Evolutionary conservation across 768 basidiomycete species (phyloP).

Genomic region (Suillus clintonianus): DNA sequence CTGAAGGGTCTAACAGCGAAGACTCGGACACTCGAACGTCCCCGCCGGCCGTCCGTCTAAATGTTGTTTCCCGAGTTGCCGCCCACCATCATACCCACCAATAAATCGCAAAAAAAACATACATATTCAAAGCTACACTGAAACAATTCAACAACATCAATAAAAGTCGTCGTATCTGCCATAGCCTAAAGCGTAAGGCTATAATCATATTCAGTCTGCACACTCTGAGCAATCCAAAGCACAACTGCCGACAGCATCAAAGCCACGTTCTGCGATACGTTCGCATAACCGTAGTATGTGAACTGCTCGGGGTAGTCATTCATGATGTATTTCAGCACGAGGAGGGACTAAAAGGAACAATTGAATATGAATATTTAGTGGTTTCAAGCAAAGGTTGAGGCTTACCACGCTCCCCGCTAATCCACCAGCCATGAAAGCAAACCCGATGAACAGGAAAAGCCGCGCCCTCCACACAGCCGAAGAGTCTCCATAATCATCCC

Average conservation of each 20-base stretch:
- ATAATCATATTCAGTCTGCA: slow-evolving; percentile 90
- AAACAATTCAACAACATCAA: background rate
- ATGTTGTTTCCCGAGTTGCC: background rate
- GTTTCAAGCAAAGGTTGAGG: slow-evolving; percentile 16
- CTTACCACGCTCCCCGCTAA: slow-evolving; percentile 95
- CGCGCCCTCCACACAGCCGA: slow-evolving; percentile 90
- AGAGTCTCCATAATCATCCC: slow-evolving; percentile 81
- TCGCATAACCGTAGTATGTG: slow-evolving; percentile 91
- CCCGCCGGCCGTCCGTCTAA: background rate
- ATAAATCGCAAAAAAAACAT: background rate
- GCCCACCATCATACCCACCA: background rate
- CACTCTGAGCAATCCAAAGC: slow-evolving; percentile 90
- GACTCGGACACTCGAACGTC: background rate
- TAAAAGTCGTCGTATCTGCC: background rate
- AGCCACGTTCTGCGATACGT: slow-evolving; percentile 90
- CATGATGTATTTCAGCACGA: slow-evolving; percentile 89
- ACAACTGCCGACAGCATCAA: slow-evolving; percentile 85
- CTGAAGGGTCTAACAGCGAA: background rate
- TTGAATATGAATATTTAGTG: background rate
- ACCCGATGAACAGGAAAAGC: slow-evolving; percentile 90
- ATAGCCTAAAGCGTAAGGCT: slow-evolving; percentile 75
- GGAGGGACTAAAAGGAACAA: slow-evolving; percentile 60
- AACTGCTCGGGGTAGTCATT: slow-evolving; percentile 71
- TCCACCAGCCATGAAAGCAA: slow-evolving; percentile 97
- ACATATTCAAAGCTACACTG: background rate